Base-by-base conservation (phyloP, 495 filamentous ascomycete genomes). In the Trichoderma reesei region DNA sequence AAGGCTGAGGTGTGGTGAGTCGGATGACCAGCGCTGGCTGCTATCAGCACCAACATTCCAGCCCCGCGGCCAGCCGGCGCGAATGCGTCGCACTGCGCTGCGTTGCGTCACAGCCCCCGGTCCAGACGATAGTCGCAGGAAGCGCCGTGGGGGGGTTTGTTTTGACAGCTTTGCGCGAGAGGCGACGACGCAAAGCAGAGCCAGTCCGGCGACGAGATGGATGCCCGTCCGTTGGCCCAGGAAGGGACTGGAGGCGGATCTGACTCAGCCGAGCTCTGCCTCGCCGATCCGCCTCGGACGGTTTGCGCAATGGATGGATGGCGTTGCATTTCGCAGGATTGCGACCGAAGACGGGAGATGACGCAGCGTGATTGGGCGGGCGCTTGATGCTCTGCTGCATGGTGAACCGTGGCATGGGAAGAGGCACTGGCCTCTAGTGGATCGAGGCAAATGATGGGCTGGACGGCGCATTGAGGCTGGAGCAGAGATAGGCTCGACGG, bases 21-120 rank as follows among this genome's bases (percentile, higher is more conserved):
- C 51, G 51, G 51, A 56, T 56, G 51, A 56, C 51, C 51, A 56
- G 51, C 51, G 20, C 51, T 34, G 51, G 20, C 51, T 34, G 51
- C 26, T 56, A 48, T 34, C 51, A 56, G 51, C 26, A 56, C 51
- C 51, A 56, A 56, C 51, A 33, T 13, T 34, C 51, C 51, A 56
- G 34, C 51, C 51, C 51, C 51, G 51, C 51, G 51, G 26, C 26
- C 51, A 18, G 26, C 26, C 26, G 26, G 26, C 26, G 26, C 26
- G 26, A 26, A 5, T 18, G 13, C 13, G 13, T 46, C n/a, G 42
- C 51, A 10, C 34, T 56, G 51, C 20, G 51, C 16, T 56, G 51
- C 51, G 46, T n/a, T 56, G 51, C 51, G 51, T 56, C 31, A 34
- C 51, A 34, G 31, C 51, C 51, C 51, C 48, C 51, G 10, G 31